Conservation (phyloP, 352 stramenopile species). For the Phytophthora capsici region DNA sequence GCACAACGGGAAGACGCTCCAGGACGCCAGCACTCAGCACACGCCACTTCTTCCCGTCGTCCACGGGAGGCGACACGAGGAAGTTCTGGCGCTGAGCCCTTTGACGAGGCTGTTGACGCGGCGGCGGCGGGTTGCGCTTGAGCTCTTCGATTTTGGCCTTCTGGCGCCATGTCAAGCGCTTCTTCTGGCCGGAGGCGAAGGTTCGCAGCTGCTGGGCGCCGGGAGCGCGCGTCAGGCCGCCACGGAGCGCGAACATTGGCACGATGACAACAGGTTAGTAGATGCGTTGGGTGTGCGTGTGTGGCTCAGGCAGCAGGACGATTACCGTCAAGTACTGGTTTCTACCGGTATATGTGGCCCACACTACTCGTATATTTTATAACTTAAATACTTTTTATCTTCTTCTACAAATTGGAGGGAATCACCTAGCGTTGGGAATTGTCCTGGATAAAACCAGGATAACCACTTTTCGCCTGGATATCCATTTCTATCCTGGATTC, state of each 20-base stretch:
- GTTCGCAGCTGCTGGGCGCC: slow-evolving; percentile 41
- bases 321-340: background rate
- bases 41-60: slow-evolving; percentile 87
- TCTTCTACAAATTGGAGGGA: too few relatives aligned
- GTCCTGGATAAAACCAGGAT: too few relatives aligned
- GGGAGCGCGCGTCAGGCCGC: slow-evolving; percentile 35
- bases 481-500: too few relatives aligned
- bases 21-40: slow-evolving; percentile 75
- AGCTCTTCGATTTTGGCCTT: slow-evolving; percentile 65
- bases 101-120: slow-evolving; percentile 55
- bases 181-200: slow-evolving; percentile 60
- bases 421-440: too few relatives aligned
- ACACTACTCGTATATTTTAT: too few relatives aligned
- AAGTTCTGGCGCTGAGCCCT: slow-evolving; percentile 67
- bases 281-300: slow-evolving; percentile 15
- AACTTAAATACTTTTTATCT: too few relatives aligned
- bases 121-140: slow-evolving; percentile 43
- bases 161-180: slow-evolving; percentile 69
- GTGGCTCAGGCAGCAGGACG: slow-evolving; percentile 25
- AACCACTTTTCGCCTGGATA: too few relatives aligned
- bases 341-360: background rate
- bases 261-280: slow-evolving; percentile 4
- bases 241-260: slow-evolving; percentile 57
- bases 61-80: slow-evolving; percentile 48
- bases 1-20: slow-evolving; percentile 76